phyloP scores from a whole-genome alignment of 1,284 basidiomycete species.

The Fomitopsis palustris region DNA sequence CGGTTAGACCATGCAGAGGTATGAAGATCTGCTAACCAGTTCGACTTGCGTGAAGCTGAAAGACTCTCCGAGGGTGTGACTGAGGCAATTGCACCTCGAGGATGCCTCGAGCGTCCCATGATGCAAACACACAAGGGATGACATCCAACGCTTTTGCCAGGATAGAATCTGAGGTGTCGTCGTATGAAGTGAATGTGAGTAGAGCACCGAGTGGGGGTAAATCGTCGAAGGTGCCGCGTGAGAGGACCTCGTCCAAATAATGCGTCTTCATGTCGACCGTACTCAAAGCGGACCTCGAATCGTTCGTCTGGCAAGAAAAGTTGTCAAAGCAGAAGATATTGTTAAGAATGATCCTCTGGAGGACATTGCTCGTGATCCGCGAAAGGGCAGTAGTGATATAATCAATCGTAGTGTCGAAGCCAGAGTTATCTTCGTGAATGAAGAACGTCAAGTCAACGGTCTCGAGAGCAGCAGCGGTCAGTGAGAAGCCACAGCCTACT shows the following conservation, averaged over 20 bases:
- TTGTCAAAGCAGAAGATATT: background rate
- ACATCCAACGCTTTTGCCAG: background rate
- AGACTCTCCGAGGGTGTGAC: no score
- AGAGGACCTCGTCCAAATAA: background rate
- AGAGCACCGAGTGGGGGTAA: constrained; percentile 40
- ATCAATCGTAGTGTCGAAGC: background rate
- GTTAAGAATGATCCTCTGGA: background rate
- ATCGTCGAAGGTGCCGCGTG: background rate
- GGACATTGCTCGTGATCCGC: background rate
- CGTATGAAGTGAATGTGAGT: constrained; percentile 39
- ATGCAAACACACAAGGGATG: background rate
- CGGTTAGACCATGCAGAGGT: no score
- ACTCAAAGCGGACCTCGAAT: background rate
- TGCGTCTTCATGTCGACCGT: background rate
- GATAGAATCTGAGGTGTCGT: background rate
- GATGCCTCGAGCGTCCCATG: background rate
- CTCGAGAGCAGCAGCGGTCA: background rate
- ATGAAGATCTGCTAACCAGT: no score
- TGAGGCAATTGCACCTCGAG: background rate
- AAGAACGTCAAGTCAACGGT: background rate
- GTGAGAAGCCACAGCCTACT: background rate
- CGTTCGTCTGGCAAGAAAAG: background rate
- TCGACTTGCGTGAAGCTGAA: no score
- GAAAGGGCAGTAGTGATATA: background rate
- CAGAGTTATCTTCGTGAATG: background rate